Conservation (phyloP, 129 eudicot genomes). For the Ambrosia artemisiifolia region DNA sequence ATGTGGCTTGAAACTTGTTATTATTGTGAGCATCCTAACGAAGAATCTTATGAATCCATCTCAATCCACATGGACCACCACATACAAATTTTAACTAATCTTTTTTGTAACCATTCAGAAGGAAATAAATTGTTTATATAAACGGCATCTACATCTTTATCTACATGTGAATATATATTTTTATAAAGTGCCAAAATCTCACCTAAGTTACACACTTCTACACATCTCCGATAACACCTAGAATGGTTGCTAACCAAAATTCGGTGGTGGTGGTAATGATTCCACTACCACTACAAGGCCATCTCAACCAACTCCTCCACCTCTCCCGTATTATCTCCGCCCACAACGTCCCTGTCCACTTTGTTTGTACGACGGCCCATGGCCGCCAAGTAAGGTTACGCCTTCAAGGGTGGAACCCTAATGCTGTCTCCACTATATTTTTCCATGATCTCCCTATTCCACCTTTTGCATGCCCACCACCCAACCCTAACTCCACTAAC, state of each 20-base stretch:
- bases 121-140: background rate
- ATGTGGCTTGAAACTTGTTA: background rate
- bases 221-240: background rate
- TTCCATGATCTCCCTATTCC: conserved; percentile 45
- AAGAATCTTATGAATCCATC: background rate
- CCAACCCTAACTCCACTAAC: conserved; percentile 27
- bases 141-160: background rate
- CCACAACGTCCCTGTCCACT: conserved; percentile 43
- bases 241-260: conserved; percentile 14
- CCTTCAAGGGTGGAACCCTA: conserved; percentile 39
- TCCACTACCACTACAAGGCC: conserved; percentile 55
- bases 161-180: background rate
- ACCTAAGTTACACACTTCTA: background rate
- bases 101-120: background rate
- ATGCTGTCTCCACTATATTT: conserved; percentile 10
- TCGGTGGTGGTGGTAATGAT: conserved; percentile 37
- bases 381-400: conserved; percentile 45
- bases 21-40: background rate
- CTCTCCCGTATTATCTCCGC: conserved; percentile 44
- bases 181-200: conserved; percentile 5
- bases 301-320: conserved; percentile 55
- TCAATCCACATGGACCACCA: conserved; percentile 1
- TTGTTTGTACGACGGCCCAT: conserved; percentile 37
- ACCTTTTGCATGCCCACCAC: conserved; percentile 25
- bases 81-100: background rate